Conservation (phyloP, 805 yeast genomes). For the Starmerella bombicola region DNA sequence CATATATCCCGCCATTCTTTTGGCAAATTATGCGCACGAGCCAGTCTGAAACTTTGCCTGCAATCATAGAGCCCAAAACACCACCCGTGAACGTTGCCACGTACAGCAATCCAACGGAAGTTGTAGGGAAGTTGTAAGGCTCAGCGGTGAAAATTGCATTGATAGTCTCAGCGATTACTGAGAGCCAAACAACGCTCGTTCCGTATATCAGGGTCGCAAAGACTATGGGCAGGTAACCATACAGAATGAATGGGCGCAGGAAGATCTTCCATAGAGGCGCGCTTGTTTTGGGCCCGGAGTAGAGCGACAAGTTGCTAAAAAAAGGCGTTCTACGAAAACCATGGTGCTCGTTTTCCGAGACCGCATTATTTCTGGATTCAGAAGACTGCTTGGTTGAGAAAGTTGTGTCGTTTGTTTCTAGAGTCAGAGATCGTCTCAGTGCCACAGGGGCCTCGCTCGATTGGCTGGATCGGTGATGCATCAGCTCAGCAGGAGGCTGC, state of each 20-base stretch:
- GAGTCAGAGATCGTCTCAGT: background rate
- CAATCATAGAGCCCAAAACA: constrained; percentile 41
- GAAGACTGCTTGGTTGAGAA: background rate
- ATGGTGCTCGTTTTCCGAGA: background rate
- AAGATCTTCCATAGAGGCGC: constrained; percentile 47
- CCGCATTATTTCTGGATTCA: background rate
- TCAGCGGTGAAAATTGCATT: constrained; percentile 36
- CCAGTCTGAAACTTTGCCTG: constrained; percentile 41
- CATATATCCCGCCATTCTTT: constrained; percentile 44
- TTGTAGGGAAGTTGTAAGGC: constrained; percentile 38
- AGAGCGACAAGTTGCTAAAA: constrained; percentile 31
- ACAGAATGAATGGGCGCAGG: constrained; percentile 41
- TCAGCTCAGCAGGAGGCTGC: constrained; percentile 3
- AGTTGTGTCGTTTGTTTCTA: background rate
- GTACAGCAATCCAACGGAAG: constrained; percentile 42
- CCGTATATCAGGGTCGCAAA: constrained; percentile 43
- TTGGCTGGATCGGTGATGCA: background rate
- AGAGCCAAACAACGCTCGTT: constrained; percentile 51
- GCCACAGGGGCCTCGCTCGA: background rate
- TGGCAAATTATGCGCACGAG: constrained; percentile 36
- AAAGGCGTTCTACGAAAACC: constrained; percentile 21
- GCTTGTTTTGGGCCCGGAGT: constrained; percentile 38
- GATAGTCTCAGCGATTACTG: constrained; percentile 46
- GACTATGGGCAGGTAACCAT: constrained; percentile 39
- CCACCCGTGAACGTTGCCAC: constrained; percentile 48